Percentiles rank a stretch among this genome's conserved stretches.
Conservation (phyloP, 306 rosid genomes). For the Malus sylvestris region DNA sequence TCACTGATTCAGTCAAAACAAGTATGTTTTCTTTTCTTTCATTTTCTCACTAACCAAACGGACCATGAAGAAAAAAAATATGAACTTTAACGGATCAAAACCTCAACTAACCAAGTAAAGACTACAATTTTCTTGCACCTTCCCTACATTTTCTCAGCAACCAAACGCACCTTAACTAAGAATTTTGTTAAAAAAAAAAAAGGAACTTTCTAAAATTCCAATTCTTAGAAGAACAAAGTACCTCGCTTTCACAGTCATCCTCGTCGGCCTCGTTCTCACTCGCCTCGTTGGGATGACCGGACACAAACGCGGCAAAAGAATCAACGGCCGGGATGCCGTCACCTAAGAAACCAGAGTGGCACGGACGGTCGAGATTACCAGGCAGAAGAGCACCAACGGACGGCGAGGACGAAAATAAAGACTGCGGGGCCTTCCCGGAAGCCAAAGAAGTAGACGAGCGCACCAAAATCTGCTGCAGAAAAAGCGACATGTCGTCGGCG, state of each 20-base stretch:
- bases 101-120: not conserved
- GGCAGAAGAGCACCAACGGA: constrained; percentile 10
- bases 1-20: not conserved
- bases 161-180: constrained; percentile 1
- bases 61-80: not conserved
- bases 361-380: constrained; percentile 19
- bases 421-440: constrained; percentile 6
- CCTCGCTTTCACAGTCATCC: constrained; percentile 91
- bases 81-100: not conserved
- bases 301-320: constrained; percentile 21
- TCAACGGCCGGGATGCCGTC: constrained; percentile 43
- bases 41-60: constrained; percentile 1
- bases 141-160: not conserved
- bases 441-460: constrained; percentile 42
- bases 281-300: constrained; percentile 29
- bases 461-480: constrained; percentile 76
- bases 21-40: not conserved
- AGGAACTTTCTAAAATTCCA: not conserved
- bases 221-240: not conserved
- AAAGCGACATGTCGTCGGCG: constrained; percentile 79
- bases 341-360: constrained; percentile 12
- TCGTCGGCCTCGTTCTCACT: constrained; percentile 63
- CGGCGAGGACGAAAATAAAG: constrained; percentile 14
- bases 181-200: not conserved
- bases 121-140: not conserved